Evolutionary conservation across 2,329 filamentous ascomycete genomes (phyloP), one percentile per base, ranked within the genome.

Genomic region (Taxawa tesnikishii): DNA sequence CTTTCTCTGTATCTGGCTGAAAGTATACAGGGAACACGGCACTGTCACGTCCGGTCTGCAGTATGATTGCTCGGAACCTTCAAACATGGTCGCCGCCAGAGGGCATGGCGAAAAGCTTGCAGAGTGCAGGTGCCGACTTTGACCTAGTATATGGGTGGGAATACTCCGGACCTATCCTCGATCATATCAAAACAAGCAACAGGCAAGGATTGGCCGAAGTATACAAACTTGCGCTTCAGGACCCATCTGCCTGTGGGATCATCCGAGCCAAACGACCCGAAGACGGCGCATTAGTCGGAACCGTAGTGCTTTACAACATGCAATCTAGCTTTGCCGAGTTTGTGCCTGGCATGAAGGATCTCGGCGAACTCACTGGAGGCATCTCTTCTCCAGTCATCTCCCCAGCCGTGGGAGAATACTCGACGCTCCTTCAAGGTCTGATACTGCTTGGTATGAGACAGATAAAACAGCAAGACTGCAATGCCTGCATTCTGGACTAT

Each of bases 61-160:
- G 79, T 50, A 77, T 92, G 67, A 61, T 76, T 3, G 78, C 90
- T 29, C 69, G 71, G 21, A 79, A 84, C 43, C 60, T 92, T n/a
- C 55, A 65, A 15, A 68, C 66, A 9, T 93, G 84, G 84, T 60
- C 65, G 5, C 74, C 81, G 5, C 83, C 84, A 0, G 78, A 87
- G 24, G 82, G 82, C 1, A 70, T 93, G 43, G 67, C 79, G 1
- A 76, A 79, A 46, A 80, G 72, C 38, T 69, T 92, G 16, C 73
- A 83, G 43, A 70, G 73, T 28, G 75, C 79, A 1, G 79, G 75
- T 19, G 74, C 84, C 33, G 76, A 76, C 45, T 93, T 92, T 47
- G 84, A 93, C 45, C 67, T 92, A 24, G 81, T 93, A 12, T 78
- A 84, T 45, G 83, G 83, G 6, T 70, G 77, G 54, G 80, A 85